Evolutionary conservation across 495 filamentous ascomycete genomes (phyloP), one percentile per base, ranked within the genome.

Genomic region (Podospora conica): DNA sequence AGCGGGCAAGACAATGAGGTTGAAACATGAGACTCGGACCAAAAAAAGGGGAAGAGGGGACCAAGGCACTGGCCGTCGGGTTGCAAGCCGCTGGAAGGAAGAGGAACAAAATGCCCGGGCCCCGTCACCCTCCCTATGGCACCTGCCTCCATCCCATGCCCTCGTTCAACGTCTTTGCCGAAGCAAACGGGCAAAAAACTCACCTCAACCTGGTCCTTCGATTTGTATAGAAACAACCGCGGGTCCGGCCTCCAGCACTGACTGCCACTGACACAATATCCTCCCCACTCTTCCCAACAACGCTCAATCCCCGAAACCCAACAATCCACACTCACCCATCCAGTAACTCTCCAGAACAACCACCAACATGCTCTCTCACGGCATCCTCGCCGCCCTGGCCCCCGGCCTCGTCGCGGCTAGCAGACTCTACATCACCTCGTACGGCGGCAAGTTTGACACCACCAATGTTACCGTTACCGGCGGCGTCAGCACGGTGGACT

Each of bases 381-480:
- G 21, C n/a, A 29, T 60, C 18, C 21, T 29, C 53, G 58, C 63
- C 24, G 64, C 53, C 15, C 24, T 33, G 33, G 68, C 57, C 22
- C 67, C 73, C 59, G 69, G 68, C 65, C 72, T 77, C 33, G 66
- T 65, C 57, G 65, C 73, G 70, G 61, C 66, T 69, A 65, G 68
- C 74, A 33, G 70, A 73, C 33, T 74, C 73, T 27, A 83, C 75
- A 84, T 82, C 64, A 81, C 85, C 15, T 87, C 87, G 28, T 89
- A 90, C 79, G 77, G 76, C 62, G 86, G 86, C 56, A 80, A n/a
- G n/a, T n/a, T n/a, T n/a, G n/a, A n/a, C n/a, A n/a, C n/a, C n/a
- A n/a, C n/a, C 76, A 24, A 73, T 88, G 68, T 84, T 85, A 65
- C 80, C 82, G 15, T 78, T 89, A 77, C 56, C 79, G 87, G 56